Evolutionary conservation across 257 asterid genomes (phyloP).

Genomic region (Scutellaria baicalensis): DNA sequence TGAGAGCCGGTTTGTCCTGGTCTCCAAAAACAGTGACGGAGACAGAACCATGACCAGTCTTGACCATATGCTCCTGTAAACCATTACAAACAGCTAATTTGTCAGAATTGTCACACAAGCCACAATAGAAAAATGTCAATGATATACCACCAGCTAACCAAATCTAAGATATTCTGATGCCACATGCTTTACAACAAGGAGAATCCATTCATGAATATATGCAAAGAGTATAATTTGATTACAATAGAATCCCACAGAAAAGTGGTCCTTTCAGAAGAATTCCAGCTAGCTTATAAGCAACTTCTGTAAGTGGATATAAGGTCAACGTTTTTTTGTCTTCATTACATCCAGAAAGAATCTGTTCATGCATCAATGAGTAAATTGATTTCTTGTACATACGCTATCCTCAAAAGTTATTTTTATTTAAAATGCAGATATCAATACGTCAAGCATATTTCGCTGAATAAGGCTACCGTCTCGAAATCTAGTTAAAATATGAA

Average conservation of each 20-base stretch:
- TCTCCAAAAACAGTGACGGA: slow-evolving; percentile 89
- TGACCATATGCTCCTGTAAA: slow-evolving; percentile 83
- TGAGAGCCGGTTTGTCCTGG: slow-evolving; percentile 90
- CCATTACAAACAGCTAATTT: slow-evolving; percentile 16
- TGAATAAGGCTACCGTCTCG: background rate
- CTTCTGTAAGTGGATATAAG: slow-evolving; percentile 7
- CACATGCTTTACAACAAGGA: slow-evolving; percentile 8
- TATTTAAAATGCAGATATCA: background rate
- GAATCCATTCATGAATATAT: slow-evolving; percentile 7
- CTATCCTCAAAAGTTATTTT: background rate
- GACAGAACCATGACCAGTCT: slow-evolving; percentile 70
- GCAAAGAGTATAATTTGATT: slow-evolving; percentile 9
- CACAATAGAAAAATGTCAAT: slow-evolving; percentile 9
- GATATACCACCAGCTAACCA: slow-evolving; percentile 24
- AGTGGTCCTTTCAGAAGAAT: slow-evolving; percentile 17
- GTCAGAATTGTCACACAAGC: slow-evolving; percentile 17
- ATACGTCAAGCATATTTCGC: background rate
- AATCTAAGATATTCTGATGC: slow-evolving; percentile 9
- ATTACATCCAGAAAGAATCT: slow-evolving; percentile 13
- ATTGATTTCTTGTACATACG: background rate
- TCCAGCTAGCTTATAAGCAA: slow-evolving; percentile 20
- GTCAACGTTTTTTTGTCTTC: slow-evolving; percentile 7
- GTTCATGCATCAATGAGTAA: slow-evolving; percentile 6
- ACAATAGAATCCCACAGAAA: slow-evolving; percentile 12
- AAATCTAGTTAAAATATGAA: background rate